Base-by-base conservation (phyloP, 108 stramenopile genomes). In the Aureococcus anophagefferens region DNA sequence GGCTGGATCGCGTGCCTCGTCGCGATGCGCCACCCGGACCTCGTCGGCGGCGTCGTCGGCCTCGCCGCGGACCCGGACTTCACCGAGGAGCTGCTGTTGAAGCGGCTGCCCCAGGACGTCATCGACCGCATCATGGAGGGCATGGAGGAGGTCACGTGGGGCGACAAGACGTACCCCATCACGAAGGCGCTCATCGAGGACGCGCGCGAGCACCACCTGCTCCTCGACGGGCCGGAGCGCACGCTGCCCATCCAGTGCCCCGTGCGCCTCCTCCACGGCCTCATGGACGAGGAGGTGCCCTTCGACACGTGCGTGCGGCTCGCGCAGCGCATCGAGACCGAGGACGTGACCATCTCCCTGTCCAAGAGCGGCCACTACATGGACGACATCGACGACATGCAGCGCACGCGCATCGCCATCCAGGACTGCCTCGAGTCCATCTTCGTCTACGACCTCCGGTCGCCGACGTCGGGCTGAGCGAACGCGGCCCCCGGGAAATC, bases 21-120 rank as follows among this genome's bases (percentile, higher is more conserved):
- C 7, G 75, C 75, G 0, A n/a, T 13, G 25, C 9, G 25, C 40
- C 5, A 69, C 0, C 75, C 75, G 21, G 75, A 76, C 31, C 64
- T 76, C 45, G 68, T 76, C 16, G 46, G 28, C 1, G 75, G 75
- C 25, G 18, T 76, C 15, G 75, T 76, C 0, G 75, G 71, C 21
- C 45, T 84, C 31, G 79, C 78, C 0, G 81, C 81, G 30, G 83
- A 84, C 62, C 83, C 83, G 7, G 83, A 84, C 62, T 84, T 84
- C 79, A 84, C 83, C 30, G 81, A 84, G 35, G 81, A 84, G 37
- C 69, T 84, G 51, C 77, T 84, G 9, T 71, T 77, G 81, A 77
- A 80, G 62, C 35, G 72, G 33, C 79, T 84, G 0, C 59, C 73
- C n/a, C 68, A 77, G 62, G 70, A 74, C 21, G 76, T 35, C 63